Evolutionary conservation across 2,329 filamentous ascomycete genomes (phyloP).

Genomic region (Epichloe elymi): DNA sequence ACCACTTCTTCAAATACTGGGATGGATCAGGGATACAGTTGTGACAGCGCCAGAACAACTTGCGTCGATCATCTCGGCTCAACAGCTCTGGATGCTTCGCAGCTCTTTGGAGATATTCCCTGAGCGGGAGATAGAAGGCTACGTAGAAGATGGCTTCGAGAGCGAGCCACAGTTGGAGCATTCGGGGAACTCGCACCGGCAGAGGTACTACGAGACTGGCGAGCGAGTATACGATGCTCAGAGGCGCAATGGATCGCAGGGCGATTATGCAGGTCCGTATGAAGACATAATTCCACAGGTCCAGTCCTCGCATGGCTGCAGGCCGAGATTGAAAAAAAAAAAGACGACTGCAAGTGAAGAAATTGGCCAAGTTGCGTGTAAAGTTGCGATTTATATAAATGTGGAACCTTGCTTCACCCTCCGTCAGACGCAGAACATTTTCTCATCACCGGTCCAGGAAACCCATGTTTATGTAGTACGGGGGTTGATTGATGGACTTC

Average conservation of each 20-base stretch:
- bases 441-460: no score
- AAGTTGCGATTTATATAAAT: no score
- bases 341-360: no score
- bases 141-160: slow-evolving; percentile 43
- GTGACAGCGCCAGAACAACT: slow-evolving; percentile 37
- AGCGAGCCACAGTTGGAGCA: slow-evolving; percentile 29
- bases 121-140: slow-evolving; percentile 37
- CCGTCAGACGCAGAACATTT: no score
- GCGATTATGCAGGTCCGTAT: slow-evolving; percentile 34
- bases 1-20: slow-evolving; percentile 43
- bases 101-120: slow-evolving; percentile 34
- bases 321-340: no score
- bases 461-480: no score
- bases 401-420: no score
- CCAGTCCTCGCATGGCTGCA: no score
- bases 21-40: slow-evolving; percentile 38
- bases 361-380: no score
- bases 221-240: slow-evolving; percentile 32
- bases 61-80: slow-evolving; percentile 30
- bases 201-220: slow-evolving; percentile 11
- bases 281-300: slow-evolving; percentile 13
- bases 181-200: slow-evolving; percentile 14
- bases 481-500: no score
- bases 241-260: slow-evolving; percentile 34
- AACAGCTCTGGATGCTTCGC: slow-evolving; percentile 34